Percentiles rank a stretch among this genome's conserved stretches.
Evolutionary conservation across 2,329 filamentous ascomycete genomes (phyloP).

Genomic region (Ophiosphaerella narmari): DNA sequence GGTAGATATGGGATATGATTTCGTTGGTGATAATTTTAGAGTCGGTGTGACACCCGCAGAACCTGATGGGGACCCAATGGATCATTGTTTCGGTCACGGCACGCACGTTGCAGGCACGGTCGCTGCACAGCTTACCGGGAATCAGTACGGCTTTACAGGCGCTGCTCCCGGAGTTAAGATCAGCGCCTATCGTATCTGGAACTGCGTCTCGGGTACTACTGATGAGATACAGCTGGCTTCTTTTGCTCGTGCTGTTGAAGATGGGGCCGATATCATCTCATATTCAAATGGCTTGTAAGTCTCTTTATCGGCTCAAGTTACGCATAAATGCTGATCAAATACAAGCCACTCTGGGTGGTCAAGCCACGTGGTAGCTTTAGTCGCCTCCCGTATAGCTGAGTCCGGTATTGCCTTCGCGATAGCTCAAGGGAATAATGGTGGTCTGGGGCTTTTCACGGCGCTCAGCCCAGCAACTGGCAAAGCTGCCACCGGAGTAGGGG

Average conservation of each 20-base stretch:
- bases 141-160: conserved; percentile 18
- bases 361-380: conserved; percentile 47
- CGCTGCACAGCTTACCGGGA: conserved; percentile 58
- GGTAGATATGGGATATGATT: conserved; percentile 62
- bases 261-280: conserved; percentile 46
- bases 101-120: conserved; percentile 62
- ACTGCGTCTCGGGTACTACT: conserved; percentile 10
- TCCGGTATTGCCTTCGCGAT: conserved; percentile 57
- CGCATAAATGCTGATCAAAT: background rate
- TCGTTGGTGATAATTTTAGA: conserved; percentile 58
- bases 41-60: conserved; percentile 44
- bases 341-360: conserved; percentile 32
- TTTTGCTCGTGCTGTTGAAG: conserved; percentile 59
- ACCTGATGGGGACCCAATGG: conserved; percentile 57
- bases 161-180: conserved; percentile 25
- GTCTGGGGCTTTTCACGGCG: conserved; percentile 54
- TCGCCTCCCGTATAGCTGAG: conserved; percentile 50
- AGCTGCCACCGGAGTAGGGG: conserved; percentile 53
- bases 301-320: background rate
- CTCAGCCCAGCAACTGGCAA: conserved; percentile 49
- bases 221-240: conserved; percentile 17
- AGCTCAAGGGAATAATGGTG: conserved; percentile 59
- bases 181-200: conserved; percentile 24
- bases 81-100: conserved; percentile 62
- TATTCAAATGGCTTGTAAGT: conserved; percentile 17